Evolutionary conservation across 371 early-diverging fungal genomes (phyloP).

Genomic region (Mortierella sp.): DNA sequence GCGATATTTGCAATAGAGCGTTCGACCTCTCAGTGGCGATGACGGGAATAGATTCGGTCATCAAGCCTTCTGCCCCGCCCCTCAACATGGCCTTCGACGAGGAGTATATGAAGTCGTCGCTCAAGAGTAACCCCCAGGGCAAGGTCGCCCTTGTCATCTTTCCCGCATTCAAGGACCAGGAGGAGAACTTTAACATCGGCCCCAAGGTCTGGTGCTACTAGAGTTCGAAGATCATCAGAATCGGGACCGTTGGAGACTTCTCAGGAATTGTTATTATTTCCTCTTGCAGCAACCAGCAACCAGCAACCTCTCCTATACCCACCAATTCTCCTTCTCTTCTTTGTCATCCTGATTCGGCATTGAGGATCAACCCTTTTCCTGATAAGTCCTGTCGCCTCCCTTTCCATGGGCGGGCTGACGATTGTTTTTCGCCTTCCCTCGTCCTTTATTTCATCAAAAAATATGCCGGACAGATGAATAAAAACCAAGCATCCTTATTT

Average conservation of each 20-base stretch:
- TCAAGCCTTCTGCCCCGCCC: constrained; percentile 40
- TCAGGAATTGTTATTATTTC: background rate
- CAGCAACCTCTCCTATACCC: constrained; percentile 1
- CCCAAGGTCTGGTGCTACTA: constrained; percentile 53
- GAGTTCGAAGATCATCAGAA: background rate
- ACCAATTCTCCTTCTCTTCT: background rate
- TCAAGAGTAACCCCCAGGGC: constrained; percentile 39
- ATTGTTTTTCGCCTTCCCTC: background rate
- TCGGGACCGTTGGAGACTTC: background rate
- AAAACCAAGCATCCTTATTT: background rate
- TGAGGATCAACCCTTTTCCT: background rate
- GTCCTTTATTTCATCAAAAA: background rate
- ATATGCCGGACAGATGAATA: background rate
- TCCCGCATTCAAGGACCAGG: constrained; percentile 34
- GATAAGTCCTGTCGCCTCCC: background rate
- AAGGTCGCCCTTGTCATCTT: constrained; percentile 42
- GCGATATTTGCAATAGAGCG: constrained; percentile 67
- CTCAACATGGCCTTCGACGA: constrained; percentile 33
- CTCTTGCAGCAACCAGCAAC: no score
- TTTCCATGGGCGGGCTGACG: background rate
- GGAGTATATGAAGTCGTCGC: constrained; percentile 39
- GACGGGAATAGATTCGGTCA: constrained; percentile 69
- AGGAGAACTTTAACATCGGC: constrained; percentile 7
- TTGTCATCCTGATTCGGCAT: background rate
- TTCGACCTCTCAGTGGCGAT: constrained; percentile 68